phyloP scores from a whole-genome alignment of 1,284 basidiomycete genomes.

The Ustilago curta region DNA sequence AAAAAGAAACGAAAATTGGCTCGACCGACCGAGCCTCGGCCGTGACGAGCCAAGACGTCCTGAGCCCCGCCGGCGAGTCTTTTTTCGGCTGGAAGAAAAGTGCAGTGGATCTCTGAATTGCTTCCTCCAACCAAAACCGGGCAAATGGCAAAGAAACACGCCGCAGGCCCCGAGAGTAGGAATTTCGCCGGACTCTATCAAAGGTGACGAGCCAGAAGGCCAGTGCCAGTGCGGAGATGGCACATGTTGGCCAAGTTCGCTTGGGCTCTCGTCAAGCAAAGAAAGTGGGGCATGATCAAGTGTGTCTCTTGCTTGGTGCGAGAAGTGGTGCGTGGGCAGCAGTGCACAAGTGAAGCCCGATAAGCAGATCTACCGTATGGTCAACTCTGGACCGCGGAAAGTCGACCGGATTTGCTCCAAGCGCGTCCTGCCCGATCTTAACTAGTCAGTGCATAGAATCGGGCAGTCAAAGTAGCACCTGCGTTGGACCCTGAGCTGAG shows the following conservation, averaged over 20 bases:
- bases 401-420: neutral
- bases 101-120: neutral
- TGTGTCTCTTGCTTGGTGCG: too few species aligned
- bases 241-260: too few species aligned
- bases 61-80: slow-evolving; percentile 20
- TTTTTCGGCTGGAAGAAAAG: neutral
- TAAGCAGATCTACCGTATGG: slow-evolving; percentile 16
- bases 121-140: slow-evolving; percentile 10
- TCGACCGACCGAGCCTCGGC: slow-evolving; percentile 30
- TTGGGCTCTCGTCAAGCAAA: neutral
- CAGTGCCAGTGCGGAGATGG: too few species aligned
- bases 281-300: too few species aligned
- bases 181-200: slow-evolving; percentile 11
- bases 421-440: too few species aligned
- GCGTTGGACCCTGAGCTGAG: slow-evolving; percentile 12
- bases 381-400: neutral
- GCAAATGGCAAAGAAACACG: slow-evolving; percentile 9
- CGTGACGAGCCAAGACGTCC: neutral
- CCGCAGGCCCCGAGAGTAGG: neutral
- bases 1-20: slow-evolving; percentile 8
- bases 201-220: neutral
- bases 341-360: neutral
- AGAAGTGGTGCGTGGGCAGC: too few species aligned
- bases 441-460: neutral
- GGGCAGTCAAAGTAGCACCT: neutral